phyloP scores from a whole-genome alignment of 2,329 filamentous ascomycete genomes.

The Penicillium sp. region DNA sequence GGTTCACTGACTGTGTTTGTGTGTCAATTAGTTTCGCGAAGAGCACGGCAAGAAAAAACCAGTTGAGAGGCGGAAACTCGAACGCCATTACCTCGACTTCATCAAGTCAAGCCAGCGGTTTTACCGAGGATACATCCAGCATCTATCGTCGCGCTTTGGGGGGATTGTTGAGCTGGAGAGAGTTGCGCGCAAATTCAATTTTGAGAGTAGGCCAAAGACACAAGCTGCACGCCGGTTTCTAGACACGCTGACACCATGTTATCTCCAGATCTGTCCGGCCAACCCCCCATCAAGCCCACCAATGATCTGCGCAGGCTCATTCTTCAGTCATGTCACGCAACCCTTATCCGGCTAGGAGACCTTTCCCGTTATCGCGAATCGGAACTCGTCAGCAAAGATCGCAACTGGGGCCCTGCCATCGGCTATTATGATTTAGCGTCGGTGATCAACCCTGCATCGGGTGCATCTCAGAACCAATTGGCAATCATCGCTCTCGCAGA shows the following conservation, averaged over 20 bases:
- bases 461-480: conserved; percentile 79
- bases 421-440: conserved; percentile 78
- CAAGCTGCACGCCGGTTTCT: not conserved
- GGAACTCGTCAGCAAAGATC: conserved; percentile 62
- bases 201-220: conserved; percentile 33
- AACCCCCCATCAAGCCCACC: conserved; percentile 41
- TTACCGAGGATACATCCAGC: conserved; percentile 76
- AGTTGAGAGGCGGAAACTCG: conserved; percentile 64
- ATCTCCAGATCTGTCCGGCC: conserved; percentile 35
- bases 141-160: conserved; percentile 55
- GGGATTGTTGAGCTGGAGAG: conserved; percentile 51
- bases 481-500: conserved; percentile 73
- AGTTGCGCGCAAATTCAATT: conserved; percentile 46
- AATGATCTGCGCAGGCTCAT: conserved; percentile 51
- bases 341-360: conserved; percentile 79
- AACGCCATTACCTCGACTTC: conserved; percentile 73
- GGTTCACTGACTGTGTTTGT: conserved; percentile 7
- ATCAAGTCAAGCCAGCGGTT: conserved; percentile 81
- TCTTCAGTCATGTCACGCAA: conserved; percentile 67
- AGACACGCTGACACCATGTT: conserved; percentile 6
- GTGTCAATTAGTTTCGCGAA: conserved; percentile 39
- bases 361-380: conserved; percentile 73
- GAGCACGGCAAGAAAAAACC: conserved; percentile 46
- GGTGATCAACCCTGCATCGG: conserved; percentile 67
- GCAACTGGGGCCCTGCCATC: conserved; percentile 69